Evolutionary conservation across 108 stramenopile species (phyloP).

Genomic region (Fistulifera solaris): DNA sequence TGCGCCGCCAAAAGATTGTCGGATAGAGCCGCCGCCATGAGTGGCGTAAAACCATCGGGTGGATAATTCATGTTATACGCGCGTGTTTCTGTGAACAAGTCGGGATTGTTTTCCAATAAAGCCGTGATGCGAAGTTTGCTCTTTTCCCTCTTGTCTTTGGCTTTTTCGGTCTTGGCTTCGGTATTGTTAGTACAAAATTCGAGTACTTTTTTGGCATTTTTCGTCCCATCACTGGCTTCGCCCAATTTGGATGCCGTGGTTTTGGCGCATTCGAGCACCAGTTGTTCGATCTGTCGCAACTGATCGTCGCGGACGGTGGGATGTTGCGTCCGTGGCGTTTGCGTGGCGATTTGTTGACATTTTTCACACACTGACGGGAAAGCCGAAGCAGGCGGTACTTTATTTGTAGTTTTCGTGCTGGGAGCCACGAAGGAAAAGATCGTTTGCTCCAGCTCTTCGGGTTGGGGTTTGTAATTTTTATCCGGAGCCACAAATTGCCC

Average conservation of each 20-base stretch:
- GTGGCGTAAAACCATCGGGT: conserved; percentile 71
- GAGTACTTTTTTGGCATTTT: background rate
- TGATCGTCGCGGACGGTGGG: background rate
- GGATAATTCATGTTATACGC: conserved; percentile 1
- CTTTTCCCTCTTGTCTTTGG: background rate
- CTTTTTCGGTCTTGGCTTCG: conserved; percentile 1
- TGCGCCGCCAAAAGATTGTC: conserved; percentile 19
- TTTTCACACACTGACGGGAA: conserved; percentile 1
- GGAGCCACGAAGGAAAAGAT: conserved; percentile 37
- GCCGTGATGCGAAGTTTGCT: too few relatives aligned
- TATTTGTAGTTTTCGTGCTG: conserved; percentile 27
- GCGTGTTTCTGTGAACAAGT: background rate
- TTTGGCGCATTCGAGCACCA: too few relatives aligned
- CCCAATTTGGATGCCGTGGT: too few relatives aligned
- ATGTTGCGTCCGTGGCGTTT: background rate
- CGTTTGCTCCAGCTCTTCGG: conserved; percentile 1
- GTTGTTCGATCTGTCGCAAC: background rate
- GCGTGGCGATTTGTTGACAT: background rate
- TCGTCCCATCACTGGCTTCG: conserved; percentile 5
- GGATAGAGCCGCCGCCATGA: conserved; percentile 51
- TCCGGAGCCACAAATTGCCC: conserved; percentile 44
- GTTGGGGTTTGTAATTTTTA: conserved; percentile 6
- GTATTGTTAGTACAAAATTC: conserved; percentile 1
- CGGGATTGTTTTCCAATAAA: background rate
- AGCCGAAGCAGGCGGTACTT: background rate